Percentiles rank a stretch among this genome's conserved stretches.
Conservation (phyloP, 2,329 filamentous ascomycete species). For the Pseudogymnoascus sp. region DNA sequence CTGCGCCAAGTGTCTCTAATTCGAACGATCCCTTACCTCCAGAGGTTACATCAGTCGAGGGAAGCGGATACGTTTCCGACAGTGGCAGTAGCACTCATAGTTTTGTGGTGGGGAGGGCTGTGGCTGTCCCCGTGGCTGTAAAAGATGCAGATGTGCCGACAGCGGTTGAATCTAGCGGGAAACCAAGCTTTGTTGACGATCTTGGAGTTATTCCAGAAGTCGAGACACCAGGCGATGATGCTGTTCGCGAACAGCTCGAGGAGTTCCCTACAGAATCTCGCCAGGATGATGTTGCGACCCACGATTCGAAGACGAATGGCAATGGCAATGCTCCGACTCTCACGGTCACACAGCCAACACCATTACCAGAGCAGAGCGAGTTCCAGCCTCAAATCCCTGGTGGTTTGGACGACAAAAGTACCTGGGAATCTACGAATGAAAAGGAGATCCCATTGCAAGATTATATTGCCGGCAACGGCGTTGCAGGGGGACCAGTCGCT, state of each 20-base stretch:
- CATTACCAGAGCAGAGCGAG: constrained; percentile 33
- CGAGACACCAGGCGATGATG: constrained; percentile 4
- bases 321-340: constrained; percentile 33
- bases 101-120: constrained; percentile 29
- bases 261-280: background rate
- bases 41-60: constrained; percentile 63
- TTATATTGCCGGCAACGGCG: background rate
- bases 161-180: background rate
- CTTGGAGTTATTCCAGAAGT: constrained; percentile 9
- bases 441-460: background rate
- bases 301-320: background rate
- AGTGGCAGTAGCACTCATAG: constrained; percentile 39
- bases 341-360: constrained; percentile 40
- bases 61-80: constrained; percentile 56
- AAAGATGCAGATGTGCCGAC: background rate
- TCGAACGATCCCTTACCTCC: constrained; percentile 61
- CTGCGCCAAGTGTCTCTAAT: constrained; percentile 49
- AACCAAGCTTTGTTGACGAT: constrained; percentile 9
- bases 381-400: constrained; percentile 27
- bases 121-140: constrained; percentile 12
- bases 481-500: background rate
- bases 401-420: background rate
- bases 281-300: background rate
- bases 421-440: constrained; percentile 32
- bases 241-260: constrained; percentile 10